Evolutionary conservation across 1,139 yeast species (phyloP).

Genomic region (Dujonia santamariae): DNA sequence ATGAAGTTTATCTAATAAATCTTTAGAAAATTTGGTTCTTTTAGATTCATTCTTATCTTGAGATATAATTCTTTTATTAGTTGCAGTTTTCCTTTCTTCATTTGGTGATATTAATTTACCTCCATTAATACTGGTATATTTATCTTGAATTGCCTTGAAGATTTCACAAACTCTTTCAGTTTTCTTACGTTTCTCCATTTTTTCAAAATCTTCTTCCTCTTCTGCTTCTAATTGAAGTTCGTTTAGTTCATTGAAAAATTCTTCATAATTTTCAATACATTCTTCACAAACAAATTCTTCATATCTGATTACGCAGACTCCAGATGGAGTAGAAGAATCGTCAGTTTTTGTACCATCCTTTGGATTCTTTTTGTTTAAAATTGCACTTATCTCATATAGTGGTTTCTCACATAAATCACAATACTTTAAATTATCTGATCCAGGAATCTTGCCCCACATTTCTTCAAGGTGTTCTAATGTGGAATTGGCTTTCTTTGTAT

Average conservation of each 20-base stretch:
- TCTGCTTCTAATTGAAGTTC: constrained; percentile 2
- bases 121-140: constrained; percentile 3
- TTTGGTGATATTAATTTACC: background rate
- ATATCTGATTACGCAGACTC: constrained; percentile 14
- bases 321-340: background rate
- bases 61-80: constrained; percentile 2
- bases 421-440: constrained; percentile 42
- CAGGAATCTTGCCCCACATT: constrained; percentile 41
- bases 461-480: constrained; percentile 31
- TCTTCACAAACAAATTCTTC: constrained; percentile 63
- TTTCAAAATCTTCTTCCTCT: background rate
- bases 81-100: too few relatives aligned
- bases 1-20: constrained; percentile 10
- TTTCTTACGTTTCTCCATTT: background rate
- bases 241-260: constrained; percentile 36
- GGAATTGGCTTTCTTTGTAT: constrained; percentile 1
- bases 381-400: constrained; percentile 58
- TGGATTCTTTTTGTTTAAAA: constrained; percentile 25
- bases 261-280: constrained; percentile 59
- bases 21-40: constrained; percentile 14
- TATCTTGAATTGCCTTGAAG: constrained; percentile 7
- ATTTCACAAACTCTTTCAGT: constrained; percentile 5
- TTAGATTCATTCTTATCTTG: constrained; percentile 1
- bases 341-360: constrained; percentile 17
- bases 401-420: constrained; percentile 70